Evolutionary conservation across 495 filamentous ascomycete genomes (phyloP).

Genomic region (Neurospora sp.): DNA sequence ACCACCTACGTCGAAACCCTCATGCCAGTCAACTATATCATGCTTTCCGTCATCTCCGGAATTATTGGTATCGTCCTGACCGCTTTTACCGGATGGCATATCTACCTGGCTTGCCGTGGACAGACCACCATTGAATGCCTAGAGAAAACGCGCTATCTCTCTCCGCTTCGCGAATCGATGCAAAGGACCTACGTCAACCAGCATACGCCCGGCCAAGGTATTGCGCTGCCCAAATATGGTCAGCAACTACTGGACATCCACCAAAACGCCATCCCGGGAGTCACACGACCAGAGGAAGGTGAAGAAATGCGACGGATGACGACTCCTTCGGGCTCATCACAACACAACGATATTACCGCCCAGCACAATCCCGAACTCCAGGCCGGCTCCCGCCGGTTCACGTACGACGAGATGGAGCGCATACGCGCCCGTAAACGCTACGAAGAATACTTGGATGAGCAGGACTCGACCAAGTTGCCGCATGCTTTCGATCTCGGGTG

Average conservation of each 20-base stretch:
- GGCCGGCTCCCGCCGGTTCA: conserved; percentile 39
- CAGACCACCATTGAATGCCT: conserved; percentile 92
- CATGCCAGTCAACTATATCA: conserved; percentile 82
- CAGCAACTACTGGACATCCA: conserved; percentile 73
- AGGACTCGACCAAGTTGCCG: conserved; percentile 74
- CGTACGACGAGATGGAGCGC: conserved; percentile 63
- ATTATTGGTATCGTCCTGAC: conserved; percentile 83
- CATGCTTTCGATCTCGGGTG: conserved; percentile 88
- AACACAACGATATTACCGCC: conserved; percentile 3
- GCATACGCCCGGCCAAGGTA: conserved; percentile 32
- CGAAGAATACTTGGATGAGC: conserved; percentile 78
- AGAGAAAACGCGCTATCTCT: conserved; percentile 88
- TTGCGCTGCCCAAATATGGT: conserved; percentile 53
- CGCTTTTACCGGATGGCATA: conserved; percentile 90
- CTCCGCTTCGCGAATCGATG: conserved; percentile 60
- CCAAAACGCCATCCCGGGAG: conserved; percentile 70
- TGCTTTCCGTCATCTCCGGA: conserved; percentile 74
- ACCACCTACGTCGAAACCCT: conserved; percentile 50
- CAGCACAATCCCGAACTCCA: conserved; percentile 36
- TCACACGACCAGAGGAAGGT: conserved; percentile 72
- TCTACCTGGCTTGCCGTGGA: conserved; percentile 64
- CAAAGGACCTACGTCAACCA: conserved; percentile 49
- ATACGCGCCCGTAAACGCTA: conserved; percentile 63
- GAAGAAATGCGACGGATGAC: conserved; percentile 37
- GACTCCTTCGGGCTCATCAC: not conserved